phyloP scores from a whole-genome alignment of 208 protist species.

The Wallacemonas sp. region DNA sequence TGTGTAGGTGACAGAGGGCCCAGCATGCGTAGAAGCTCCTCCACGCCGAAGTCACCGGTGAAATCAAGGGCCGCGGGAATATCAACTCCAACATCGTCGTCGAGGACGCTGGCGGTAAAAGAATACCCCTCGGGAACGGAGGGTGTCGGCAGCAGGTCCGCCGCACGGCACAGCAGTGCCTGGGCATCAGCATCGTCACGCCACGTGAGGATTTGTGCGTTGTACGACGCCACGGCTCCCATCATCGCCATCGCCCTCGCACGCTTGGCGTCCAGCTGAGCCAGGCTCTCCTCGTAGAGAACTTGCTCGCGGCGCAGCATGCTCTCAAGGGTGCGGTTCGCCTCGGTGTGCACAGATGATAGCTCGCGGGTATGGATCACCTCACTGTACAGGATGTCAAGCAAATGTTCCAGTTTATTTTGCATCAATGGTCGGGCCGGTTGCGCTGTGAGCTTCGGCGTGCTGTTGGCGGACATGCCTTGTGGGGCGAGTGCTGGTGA shows the following conservation, averaged over 20 bases:
- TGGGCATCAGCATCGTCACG: constrained; percentile 5
- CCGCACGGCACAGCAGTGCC: constrained; percentile 23
- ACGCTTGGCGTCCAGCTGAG: constrained; percentile 41
- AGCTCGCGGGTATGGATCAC: constrained; percentile 55
- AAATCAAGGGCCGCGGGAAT: background rate
- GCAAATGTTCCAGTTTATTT: constrained; percentile 54
- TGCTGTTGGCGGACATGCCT: constrained; percentile 27
- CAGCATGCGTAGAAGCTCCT: constrained; percentile 10
- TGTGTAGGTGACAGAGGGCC: background rate
- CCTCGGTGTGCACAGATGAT: constrained; percentile 59
- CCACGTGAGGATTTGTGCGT: constrained; percentile 15
- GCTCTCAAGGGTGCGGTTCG: constrained; percentile 64
- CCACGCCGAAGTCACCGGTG: background rate
- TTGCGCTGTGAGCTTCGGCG: constrained; percentile 20
- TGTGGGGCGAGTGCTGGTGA: constrained; percentile 35
- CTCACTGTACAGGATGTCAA: constrained; percentile 67
- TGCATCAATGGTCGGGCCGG: background rate
- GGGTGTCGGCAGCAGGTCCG: constrained; percentile 21
- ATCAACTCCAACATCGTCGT: background rate
- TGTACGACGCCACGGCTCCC: background rate
- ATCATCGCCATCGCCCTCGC: constrained; percentile 24
- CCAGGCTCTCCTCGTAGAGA: constrained; percentile 34
- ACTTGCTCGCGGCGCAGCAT: constrained; percentile 61
- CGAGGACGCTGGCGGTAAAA: background rate
- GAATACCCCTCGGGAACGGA: constrained; percentile 1